A percentile compares a stretch with the other conserved stretches of the same genome.
These are phyloP conservation scores for Ottelia alismoides DNA, from an alignment of 106 monocot species.

Conservation along the genomic window DNA sequence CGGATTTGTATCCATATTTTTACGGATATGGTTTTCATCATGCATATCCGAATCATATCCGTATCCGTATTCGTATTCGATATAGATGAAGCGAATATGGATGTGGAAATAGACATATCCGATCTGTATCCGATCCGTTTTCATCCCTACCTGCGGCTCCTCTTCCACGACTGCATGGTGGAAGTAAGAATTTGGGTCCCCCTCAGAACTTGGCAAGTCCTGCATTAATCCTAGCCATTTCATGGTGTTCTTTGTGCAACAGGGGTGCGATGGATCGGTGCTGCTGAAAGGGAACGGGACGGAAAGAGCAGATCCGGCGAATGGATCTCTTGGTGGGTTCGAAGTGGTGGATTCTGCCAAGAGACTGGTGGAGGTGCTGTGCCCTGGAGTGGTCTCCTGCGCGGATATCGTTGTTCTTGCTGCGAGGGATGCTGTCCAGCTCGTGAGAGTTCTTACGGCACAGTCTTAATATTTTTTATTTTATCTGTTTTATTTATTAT, in stretches of 20 bases:
- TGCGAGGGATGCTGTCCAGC: conserved; percentile 66
- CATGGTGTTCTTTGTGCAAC: neutral
- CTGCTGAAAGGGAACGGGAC: conserved; percentile 64
- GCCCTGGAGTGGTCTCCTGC: conserved; percentile 65
- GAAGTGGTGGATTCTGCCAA: conserved; percentile 56
- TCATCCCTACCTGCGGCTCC: conserved; percentile 52
- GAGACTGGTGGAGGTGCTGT: conserved; percentile 40
- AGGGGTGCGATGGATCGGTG: conserved; percentile 91
- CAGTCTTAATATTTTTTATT: no score
- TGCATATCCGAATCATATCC: no score
- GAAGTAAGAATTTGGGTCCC: conserved; percentile 40
- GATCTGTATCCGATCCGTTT: no score
- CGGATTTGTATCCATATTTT: no score
- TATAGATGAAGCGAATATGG: no score
- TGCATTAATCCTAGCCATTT: neutral
- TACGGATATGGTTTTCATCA: no score
- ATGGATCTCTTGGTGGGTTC: conserved; percentile 65
- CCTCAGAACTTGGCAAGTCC: neutral
- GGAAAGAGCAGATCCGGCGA: conserved; percentile 72
- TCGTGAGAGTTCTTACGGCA: no score
- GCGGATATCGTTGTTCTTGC: conserved; percentile 76
- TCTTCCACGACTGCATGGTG: conserved; percentile 91
- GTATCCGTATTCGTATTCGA: no score
- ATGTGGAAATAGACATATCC: no score
- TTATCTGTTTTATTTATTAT: no score